These are phyloP conservation scores for Isatis lusitanica DNA, from an alignment of 441 rosid species.

Conservation along the genomic window DNA sequence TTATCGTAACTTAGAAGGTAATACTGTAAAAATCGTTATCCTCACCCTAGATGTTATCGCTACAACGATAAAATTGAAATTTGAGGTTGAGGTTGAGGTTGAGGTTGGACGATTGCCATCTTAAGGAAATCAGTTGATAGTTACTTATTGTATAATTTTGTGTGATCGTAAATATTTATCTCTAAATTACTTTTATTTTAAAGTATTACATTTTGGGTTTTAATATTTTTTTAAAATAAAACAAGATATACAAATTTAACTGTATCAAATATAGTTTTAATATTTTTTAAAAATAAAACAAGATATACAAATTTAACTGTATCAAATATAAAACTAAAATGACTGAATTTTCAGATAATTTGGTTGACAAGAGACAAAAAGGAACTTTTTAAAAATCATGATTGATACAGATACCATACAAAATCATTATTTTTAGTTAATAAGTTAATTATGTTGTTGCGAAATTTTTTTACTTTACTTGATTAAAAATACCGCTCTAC, in stretches of 20 bases:
- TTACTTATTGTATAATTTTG: neutral
- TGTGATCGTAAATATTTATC: neutral
- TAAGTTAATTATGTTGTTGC: neutral
- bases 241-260: neutral
- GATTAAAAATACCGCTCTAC: no score
- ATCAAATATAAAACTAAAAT: neutral
- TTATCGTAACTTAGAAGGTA: conserved; percentile 23
- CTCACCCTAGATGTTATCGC: neutral
- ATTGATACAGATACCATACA: neutral
- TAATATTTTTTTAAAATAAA: neutral
- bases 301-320: neutral
- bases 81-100: neutral
- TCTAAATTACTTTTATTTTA: neutral
- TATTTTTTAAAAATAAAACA: neutral
- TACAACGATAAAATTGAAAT: neutral
- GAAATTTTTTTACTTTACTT: no score
- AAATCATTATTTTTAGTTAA: neutral
- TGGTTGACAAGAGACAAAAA: neutral
- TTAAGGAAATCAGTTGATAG: neutral
- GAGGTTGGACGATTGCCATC: neutral
- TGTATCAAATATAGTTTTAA: neutral
- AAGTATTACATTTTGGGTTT: neutral
- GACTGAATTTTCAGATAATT: neutral
- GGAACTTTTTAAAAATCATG: neutral
- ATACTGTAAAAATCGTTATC: neutral